phyloP scores from a whole-genome alignment of 768 basidiomycete species.

The Phaffia tasmanica region DNA sequence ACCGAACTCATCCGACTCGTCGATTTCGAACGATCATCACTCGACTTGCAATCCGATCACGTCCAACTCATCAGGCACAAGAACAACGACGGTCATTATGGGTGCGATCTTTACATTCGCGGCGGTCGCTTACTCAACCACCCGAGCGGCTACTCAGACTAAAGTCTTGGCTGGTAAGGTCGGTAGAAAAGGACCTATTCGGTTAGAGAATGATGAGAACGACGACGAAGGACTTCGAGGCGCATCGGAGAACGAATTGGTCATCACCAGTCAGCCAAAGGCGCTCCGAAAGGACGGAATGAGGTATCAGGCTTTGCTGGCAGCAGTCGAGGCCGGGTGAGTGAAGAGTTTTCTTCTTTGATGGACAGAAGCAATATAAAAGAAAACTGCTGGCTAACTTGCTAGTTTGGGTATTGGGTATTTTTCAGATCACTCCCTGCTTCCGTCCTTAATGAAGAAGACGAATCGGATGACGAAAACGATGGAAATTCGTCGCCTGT shows the following conservation, averaged over 20 bases:
- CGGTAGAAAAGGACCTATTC: slow-evolving; percentile 41
- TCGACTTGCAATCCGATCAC: slow-evolving; percentile 75
- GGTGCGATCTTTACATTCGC: slow-evolving; percentile 95
- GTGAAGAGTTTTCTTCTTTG: slow-evolving; percentile 26
- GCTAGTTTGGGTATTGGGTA: background rate
- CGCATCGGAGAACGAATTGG: slow-evolving; percentile 29
- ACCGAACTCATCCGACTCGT: too few species aligned
- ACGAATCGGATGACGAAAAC: slow-evolving; percentile 50
- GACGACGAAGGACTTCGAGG: slow-evolving; percentile 44
- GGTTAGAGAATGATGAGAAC: slow-evolving; percentile 45
- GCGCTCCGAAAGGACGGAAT: slow-evolving; percentile 62
- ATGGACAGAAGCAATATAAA: too few species aligned
- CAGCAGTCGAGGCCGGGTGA: slow-evolving; percentile 91
- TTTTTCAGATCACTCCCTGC: slow-evolving; percentile 69
- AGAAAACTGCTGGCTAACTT: background rate
- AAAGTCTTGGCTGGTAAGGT: slow-evolving; percentile 70
- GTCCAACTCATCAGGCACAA: slow-evolving; percentile 48
- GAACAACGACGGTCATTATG: slow-evolving; percentile 73
- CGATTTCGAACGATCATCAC: slow-evolving; percentile 44
- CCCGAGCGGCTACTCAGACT: slow-evolving; percentile 88
- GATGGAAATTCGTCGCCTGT: slow-evolving; percentile 41
- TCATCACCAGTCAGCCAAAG: slow-evolving; percentile 71
- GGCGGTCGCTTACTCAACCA: slow-evolving; percentile 95
- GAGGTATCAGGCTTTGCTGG: slow-evolving; percentile 82
- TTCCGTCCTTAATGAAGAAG: slow-evolving; percentile 61